A percentile compares a stretch with the other conserved stretches of the same genome.
phyloP scores from a whole-genome alignment of 768 basidiomycete species.

The Kwoniella mangroviensis region DNA sequence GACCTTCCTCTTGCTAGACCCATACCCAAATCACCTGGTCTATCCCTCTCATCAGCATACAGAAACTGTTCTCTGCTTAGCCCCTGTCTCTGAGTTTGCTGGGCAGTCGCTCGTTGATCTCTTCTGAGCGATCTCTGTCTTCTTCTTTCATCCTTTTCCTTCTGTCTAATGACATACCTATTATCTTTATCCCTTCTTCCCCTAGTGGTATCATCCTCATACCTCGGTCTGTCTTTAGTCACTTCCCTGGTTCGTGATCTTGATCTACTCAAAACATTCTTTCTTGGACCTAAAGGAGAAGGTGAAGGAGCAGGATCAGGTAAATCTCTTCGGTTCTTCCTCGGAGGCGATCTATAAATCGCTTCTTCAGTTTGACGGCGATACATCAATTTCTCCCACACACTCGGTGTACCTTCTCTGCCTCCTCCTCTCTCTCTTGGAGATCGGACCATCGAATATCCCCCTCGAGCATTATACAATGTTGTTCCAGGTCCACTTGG shows the following conservation, averaged over 20 bases:
- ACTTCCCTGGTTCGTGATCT: not conserved
- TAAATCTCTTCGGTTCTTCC: not conserved
- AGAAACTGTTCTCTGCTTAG: not conserved
- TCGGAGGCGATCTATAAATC: not conserved
- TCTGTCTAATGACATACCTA: slow-evolving; percentile 2
- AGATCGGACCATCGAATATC: slow-evolving; percentile 1
- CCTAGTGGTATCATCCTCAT: not conserved
- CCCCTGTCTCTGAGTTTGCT: not conserved
- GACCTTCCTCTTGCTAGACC: slow-evolving; percentile 1
- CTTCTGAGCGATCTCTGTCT: slow-evolving; percentile 8
- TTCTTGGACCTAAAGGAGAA: slow-evolving; percentile 4
- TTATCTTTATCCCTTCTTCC: not conserved
- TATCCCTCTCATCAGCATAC: slow-evolving; percentile 10
- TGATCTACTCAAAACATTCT: not conserved
- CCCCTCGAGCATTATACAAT: slow-evolving; percentile 2
- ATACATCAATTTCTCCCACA: slow-evolving; percentile 16
- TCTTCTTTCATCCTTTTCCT: slow-evolving; percentile 18
- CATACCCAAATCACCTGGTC: slow-evolving; percentile 4
- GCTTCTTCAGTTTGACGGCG: slow-evolving; percentile 10
- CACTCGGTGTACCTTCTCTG: slow-evolving; percentile 7
- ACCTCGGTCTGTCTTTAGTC: not conserved
- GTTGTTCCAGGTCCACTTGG: slow-evolving; percentile 9
- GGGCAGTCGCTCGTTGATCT: slow-evolving; percentile 7
- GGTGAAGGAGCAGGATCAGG: slow-evolving; percentile 3
- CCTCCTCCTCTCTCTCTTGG: not conserved